Conservation (phyloP, 345 rosid genomes). For the Syzygium aqueum region DNA sequence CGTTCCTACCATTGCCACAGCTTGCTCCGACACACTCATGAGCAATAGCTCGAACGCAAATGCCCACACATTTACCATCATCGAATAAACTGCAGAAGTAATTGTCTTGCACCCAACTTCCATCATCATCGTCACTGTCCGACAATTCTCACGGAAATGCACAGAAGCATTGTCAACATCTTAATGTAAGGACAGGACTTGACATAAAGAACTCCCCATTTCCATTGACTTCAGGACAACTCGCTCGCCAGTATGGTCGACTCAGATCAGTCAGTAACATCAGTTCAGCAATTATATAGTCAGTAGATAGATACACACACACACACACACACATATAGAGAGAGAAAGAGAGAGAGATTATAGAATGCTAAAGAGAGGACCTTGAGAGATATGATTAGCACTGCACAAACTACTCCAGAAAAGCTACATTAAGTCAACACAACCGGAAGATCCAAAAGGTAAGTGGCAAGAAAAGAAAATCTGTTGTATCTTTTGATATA, state of each 20-base stretch:
- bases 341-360: not conserved
- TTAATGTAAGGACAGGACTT: not conserved
- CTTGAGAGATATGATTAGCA: not conserved
- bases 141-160: not conserved
- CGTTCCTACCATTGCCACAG: not conserved
- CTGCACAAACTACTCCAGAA: not conserved
- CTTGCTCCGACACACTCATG: too few relatives aligned
- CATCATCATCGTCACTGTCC: not conserved
- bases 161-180: not conserved
- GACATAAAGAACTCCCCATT: not conserved
- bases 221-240: not conserved
- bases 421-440: not conserved
- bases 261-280: not conserved
- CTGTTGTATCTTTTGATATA: not conserved
- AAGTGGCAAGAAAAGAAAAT: not conserved
- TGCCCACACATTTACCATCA: too few relatives aligned
- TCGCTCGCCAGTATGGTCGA: not conserved
- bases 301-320: not conserved
- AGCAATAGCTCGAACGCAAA: too few relatives aligned
- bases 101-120: not conserved
- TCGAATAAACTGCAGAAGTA: not conserved
- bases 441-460: not conserved
- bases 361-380: not conserved
- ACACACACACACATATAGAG: too few relatives aligned
- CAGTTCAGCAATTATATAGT: not conserved